Percentiles rank a stretch among this genome's conserved stretches.
Conservation (phyloP, 352 stramenopile species). For the Globisporangium paddicum region DNA sequence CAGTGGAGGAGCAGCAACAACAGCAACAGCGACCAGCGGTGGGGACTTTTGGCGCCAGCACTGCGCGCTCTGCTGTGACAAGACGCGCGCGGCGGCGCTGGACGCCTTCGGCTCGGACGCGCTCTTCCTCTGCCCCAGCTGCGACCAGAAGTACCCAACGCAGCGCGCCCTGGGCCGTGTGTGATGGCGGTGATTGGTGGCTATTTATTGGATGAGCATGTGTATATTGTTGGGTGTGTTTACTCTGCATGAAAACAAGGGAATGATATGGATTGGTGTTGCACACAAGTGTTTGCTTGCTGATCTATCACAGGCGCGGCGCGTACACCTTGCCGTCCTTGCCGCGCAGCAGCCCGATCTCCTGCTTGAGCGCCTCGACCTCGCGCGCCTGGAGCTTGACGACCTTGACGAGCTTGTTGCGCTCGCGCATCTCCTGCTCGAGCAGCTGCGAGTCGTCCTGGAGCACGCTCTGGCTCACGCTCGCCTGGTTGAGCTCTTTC, state of each 20-base stretch:
- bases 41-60: slow-evolving; percentile 31
- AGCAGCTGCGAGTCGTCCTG: slow-evolving; percentile 45
- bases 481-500: slow-evolving; percentile 75
- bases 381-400: slow-evolving; percentile 91
- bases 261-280: neutral
- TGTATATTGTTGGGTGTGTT: neutral
- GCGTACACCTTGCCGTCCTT: slow-evolving; percentile 82
- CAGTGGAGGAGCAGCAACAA: neutral
- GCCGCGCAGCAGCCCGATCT: slow-evolving; percentile 81
- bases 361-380: slow-evolving; percentile 88
- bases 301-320: slow-evolving; percentile 18
- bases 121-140: slow-evolving; percentile 62
- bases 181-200: slow-evolving; percentile 18
- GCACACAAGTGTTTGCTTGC: neutral
- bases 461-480: slow-evolving; percentile 33
- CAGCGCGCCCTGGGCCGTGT: slow-evolving; percentile 55
- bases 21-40: neutral
- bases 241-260: neutral
- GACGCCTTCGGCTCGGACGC: slow-evolving; percentile 33
- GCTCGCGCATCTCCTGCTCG: slow-evolving; percentile 82
- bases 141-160: slow-evolving; percentile 81
- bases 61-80: slow-evolving; percentile 62
- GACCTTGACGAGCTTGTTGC: slow-evolving; percentile 84
- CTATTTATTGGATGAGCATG: slow-evolving; percentile 23
- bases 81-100: slow-evolving; percentile 25